Conservation (phyloP, 768 basidiomycete species). For the Agaricus blazei region DNA sequence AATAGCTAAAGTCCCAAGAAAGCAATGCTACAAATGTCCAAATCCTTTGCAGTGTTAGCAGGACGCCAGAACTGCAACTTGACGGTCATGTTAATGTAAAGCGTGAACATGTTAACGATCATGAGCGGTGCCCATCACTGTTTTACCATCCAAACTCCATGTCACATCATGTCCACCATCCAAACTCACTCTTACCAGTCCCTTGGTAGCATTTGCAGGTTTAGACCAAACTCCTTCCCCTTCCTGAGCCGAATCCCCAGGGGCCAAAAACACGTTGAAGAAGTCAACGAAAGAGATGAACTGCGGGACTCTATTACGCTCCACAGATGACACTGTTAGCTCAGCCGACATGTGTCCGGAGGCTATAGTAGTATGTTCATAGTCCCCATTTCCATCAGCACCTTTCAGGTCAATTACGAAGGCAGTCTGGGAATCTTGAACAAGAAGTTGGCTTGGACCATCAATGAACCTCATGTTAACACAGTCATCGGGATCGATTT, state of each 20-base stretch:
- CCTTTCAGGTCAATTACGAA: conserved; percentile 34
- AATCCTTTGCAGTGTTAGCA: too few relatives aligned
- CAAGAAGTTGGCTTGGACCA: conserved; percentile 46
- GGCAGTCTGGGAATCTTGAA: conserved; percentile 47
- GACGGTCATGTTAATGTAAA: too few relatives aligned
- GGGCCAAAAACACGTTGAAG: conserved; percentile 58
- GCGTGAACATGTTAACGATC: too few relatives aligned
- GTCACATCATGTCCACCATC: conserved; percentile 75
- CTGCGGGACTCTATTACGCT: conserved; percentile 18
- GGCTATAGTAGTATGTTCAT: conserved; percentile 42
- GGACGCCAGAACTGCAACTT: too few relatives aligned
- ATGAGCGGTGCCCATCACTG: conserved; percentile 19
- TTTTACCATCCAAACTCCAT: conserved; percentile 59
- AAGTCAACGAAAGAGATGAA: conserved; percentile 65
- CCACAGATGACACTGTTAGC: conserved; percentile 37
- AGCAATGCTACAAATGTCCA: too few relatives aligned
- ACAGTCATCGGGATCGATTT: conserved; percentile 38
- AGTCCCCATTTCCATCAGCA: conserved; percentile 43
- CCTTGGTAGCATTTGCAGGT: conserved; percentile 60
- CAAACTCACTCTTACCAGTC: conserved; percentile 56
- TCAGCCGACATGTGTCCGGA: conserved; percentile 55
- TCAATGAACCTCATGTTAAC: conserved; percentile 54
- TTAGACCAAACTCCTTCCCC: conserved; percentile 59
- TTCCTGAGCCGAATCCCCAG: conserved; percentile 33
- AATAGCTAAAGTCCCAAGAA: too few relatives aligned